These are phyloP conservation scores for Candida sanyaensis DNA, from an alignment of 1,139 yeast species.

Conservation along the genomic window DNA sequence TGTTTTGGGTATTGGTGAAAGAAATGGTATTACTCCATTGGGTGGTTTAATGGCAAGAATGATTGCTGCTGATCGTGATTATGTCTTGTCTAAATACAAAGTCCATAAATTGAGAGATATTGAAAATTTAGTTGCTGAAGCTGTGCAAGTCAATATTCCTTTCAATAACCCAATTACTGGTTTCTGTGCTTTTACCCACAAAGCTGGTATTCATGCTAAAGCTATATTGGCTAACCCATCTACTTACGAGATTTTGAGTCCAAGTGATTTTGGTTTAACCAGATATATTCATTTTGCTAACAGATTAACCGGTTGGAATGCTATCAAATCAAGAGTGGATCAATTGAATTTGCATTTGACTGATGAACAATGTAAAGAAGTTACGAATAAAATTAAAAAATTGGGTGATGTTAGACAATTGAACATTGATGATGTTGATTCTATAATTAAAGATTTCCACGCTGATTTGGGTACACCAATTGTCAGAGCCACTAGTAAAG, in stretches of 20 bases:
- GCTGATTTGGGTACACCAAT: constrained; percentile 53
- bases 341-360: constrained; percentile 88
- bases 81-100: constrained; percentile 92
- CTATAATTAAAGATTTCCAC: constrained; percentile 92
- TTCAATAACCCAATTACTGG: constrained; percentile 99
- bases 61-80: constrained; percentile 98
- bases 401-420: constrained; percentile 94
- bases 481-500: constrained; percentile 14
- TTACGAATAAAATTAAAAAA: constrained; percentile 87
- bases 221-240: constrained; percentile 98
- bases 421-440: constrained; percentile 96
- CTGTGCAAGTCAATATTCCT: constrained; percentile 95
- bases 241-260: constrained; percentile 94
- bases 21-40: constrained; percentile 97
- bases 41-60: constrained; percentile 99
- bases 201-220: constrained; percentile 99
- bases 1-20: constrained; percentile 97
- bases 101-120: constrained; percentile 93
- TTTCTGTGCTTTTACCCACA: constrained; percentile 98
- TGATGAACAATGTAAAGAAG: constrained; percentile 94
- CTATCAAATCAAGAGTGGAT: constrained; percentile 96
- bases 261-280: constrained; percentile 91
- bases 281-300: constrained; percentile 97
- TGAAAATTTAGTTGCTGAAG: constrained; percentile 95
- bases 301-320: constrained; percentile 98